phyloP scores from a whole-genome alignment of 495 filamentous ascomycete genomes.

The Recurvomyces mirabilis region DNA sequence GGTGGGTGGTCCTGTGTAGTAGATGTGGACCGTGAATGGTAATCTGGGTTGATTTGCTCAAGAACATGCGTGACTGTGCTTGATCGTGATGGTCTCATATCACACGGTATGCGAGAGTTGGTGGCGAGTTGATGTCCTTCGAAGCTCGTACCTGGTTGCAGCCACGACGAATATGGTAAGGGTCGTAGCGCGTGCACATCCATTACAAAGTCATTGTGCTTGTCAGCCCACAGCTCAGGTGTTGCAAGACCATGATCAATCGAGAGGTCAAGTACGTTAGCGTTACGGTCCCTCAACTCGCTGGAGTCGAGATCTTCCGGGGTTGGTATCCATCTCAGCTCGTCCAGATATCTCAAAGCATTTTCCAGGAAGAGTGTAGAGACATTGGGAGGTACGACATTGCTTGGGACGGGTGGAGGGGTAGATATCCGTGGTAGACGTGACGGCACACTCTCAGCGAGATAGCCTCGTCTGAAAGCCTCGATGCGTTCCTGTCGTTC shows the following conservation, averaged over 20 bases:
- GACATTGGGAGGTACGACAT: conserved; percentile 15
- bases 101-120: conserved; percentile 1
- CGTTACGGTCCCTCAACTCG: background rate
- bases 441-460: conserved; percentile 31
- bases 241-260: conserved; percentile 35
- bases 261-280: conserved; percentile 33
- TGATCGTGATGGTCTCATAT: background rate
- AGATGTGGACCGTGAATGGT: conserved; percentile 13
- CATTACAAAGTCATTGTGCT: conserved; percentile 51
- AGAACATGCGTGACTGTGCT: conserved; percentile 9
- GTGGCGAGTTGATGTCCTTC: conserved; percentile 49
- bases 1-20: conserved; percentile 22
- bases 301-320: conserved; percentile 31
- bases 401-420: conserved; percentile 1
- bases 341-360: conserved; percentile 54
- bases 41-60: conserved; percentile 21
- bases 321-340: conserved; percentile 44
- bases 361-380: conserved; percentile 41
- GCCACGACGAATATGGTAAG: conserved; percentile 51
- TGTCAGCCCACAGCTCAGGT: conserved; percentile 40
- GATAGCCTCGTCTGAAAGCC: conserved; percentile 41
- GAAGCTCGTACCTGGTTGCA: conserved; percentile 53
- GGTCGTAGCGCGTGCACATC: conserved; percentile 44
- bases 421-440: conserved; percentile 14
- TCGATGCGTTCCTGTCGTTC: conserved; percentile 39